Evolutionary conservation across 805 yeast species (phyloP).

Genomic region (Candida alai): DNA sequence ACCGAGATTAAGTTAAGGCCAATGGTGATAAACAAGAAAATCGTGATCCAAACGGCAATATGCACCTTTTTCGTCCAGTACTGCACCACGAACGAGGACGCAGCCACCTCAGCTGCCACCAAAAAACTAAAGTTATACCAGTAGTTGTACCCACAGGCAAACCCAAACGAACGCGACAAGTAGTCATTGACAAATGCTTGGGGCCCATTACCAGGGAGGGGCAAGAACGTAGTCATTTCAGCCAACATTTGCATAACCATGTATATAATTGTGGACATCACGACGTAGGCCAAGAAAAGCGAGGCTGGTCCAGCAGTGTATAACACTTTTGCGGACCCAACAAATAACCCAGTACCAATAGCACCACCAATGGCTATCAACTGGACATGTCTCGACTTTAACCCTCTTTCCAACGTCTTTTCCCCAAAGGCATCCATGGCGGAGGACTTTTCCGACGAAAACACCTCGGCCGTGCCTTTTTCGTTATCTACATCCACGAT

Average conservation of each 20-base stretch:
- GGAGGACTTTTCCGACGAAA: constrained; percentile 19
- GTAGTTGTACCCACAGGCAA: constrained; percentile 33
- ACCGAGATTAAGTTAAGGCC: constrained; percentile 28
- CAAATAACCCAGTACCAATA: constrained; percentile 74
- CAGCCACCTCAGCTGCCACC: constrained; percentile 34
- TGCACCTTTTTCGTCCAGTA: constrained; percentile 32
- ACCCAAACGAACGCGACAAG: constrained; percentile 27
- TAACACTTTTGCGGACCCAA: constrained; percentile 61
- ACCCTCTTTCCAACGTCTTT: constrained; percentile 32
- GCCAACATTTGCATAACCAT: constrained; percentile 31
- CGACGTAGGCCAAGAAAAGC: constrained; percentile 38
- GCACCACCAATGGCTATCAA: constrained; percentile 85
- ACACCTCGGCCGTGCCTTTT: constrained; percentile 11
- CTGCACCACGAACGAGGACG: constrained; percentile 30
- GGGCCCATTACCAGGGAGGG: constrained; percentile 33
- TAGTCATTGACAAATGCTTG: constrained; percentile 27
- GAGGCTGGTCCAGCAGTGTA: constrained; percentile 63
- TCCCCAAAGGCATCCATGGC: constrained; percentile 16
- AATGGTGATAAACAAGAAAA: constrained; percentile 24
- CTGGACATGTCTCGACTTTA: constrained; percentile 51
- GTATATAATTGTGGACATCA: constrained; percentile 23
- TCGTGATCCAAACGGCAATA: constrained; percentile 39
- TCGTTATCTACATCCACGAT: constrained; percentile 22
- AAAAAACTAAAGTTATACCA: constrained; percentile 32
- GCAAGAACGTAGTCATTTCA: constrained; percentile 32